Percentiles rank a stretch among this genome's conserved stretches.
These are phyloP conservation scores for Xylariaceae sp. DNA, from an alignment of 2,329 filamentous ascomycete genomes.

Conservation along the genomic window DNA sequence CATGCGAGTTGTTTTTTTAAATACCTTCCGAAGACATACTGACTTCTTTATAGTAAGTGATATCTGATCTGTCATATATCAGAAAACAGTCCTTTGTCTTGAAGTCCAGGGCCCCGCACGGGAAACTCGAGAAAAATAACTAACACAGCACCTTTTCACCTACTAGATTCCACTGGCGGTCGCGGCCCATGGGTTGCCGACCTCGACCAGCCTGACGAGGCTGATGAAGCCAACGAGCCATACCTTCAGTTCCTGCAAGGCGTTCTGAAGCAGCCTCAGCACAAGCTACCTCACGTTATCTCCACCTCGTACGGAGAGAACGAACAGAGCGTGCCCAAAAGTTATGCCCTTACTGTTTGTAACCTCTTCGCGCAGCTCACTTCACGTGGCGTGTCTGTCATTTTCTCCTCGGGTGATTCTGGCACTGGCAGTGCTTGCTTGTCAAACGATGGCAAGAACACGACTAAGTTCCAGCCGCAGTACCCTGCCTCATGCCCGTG, in stretches of 20 bases:
- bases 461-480: conserved; percentile 49
- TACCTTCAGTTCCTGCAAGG: conserved; percentile 64
- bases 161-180: conserved; percentile 17
- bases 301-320: conserved; percentile 67
- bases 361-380: conserved; percentile 61
- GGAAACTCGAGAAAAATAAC: no score
- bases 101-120: no score
- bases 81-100: no score
- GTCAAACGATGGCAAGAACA: conserved; percentile 47
- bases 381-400: conserved; percentile 59
- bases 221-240: conserved; percentile 59
- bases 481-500: conserved; percentile 50
- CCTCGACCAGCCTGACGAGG: conserved; percentile 17
- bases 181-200: conserved; percentile 19
- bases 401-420: conserved; percentile 60
- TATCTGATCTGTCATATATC: no score
- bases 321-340: conserved; percentile 59
- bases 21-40: no score
- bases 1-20: no score
- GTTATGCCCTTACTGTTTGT: conserved; percentile 59
- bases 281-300: conserved; percentile 57
- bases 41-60: no score
- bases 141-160: no score
- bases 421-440: conserved; percentile 54
- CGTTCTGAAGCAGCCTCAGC: conserved; percentile 50